Evolutionary conservation across 805 yeast genomes (phyloP).

Genomic region (Wickerhamomyces rabaulensis): DNA sequence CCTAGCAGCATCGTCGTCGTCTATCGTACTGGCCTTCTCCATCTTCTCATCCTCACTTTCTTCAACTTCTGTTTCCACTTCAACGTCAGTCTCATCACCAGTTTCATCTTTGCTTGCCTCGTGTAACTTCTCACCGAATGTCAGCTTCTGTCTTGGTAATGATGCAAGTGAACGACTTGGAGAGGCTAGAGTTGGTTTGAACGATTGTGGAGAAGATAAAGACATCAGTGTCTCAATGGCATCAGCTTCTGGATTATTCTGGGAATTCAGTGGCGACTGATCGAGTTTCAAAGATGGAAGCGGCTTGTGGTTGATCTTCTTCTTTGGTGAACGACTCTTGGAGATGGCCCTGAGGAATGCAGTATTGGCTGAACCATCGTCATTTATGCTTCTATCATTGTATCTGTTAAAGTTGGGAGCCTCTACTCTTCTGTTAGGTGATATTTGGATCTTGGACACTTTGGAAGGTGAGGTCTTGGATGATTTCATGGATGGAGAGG

Average conservation of each 20-base stretch:
- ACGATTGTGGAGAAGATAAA: conserved; percentile 28
- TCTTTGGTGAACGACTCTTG: conserved; percentile 26
- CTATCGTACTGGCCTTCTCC: neutral
- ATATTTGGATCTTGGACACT: conserved; percentile 4
- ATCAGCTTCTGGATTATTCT: conserved; percentile 30
- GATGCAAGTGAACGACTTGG: neutral
- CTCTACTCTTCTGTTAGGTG: conserved; percentile 4
- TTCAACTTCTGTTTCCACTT: conserved; percentile 9
- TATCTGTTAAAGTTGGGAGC: neutral
- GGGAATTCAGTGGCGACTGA: conserved; percentile 1
- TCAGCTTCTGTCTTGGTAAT: conserved; percentile 17
- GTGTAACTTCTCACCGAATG: conserved; percentile 17
- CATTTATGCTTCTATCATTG: conserved; percentile 1
- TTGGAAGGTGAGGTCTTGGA: conserved; percentile 2
- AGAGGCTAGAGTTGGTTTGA: conserved; percentile 4
- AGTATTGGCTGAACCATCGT: conserved; percentile 31
- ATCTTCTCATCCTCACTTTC: neutral
- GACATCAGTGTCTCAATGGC: conserved; percentile 39
- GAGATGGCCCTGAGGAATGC: conserved; percentile 36
- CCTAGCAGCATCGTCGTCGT: neutral
- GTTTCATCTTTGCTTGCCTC: conserved; percentile 14
- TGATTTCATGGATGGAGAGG: neutral
- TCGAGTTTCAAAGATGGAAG: conserved; percentile 1
- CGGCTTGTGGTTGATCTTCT: conserved; percentile 8
- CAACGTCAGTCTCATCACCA: conserved; percentile 13